These are phyloP conservation scores for Vigna radiata DNA, from an alignment of 306 rosid species.

Conservation along the genomic window DNA sequence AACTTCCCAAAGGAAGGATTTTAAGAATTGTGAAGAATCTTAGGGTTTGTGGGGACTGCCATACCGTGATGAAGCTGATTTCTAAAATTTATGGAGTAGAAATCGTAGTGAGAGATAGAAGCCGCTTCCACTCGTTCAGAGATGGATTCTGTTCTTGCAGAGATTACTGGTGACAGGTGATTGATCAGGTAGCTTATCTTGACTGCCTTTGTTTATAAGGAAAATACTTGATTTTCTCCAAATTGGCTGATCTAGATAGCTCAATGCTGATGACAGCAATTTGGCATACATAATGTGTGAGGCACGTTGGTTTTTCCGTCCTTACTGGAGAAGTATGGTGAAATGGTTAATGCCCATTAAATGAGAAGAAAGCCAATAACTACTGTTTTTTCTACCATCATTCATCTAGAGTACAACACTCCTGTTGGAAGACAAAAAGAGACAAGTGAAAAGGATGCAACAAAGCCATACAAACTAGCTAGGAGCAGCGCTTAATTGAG, in stretches of 20 bases:
- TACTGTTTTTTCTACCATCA: neutral
- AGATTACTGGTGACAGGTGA: constrained; percentile 73
- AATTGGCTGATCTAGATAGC: constrained; percentile 6
- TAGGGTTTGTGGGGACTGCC: constrained; percentile 83
- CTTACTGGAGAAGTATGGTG: neutral
- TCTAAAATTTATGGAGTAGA: constrained; percentile 73
- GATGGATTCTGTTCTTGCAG: constrained; percentile 77
- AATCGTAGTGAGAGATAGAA: constrained; percentile 79
- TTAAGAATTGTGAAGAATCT: constrained; percentile 84
- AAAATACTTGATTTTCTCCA: neutral
- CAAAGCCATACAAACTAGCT: neutral
- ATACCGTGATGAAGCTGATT: constrained; percentile 79
- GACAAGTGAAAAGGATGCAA: neutral
- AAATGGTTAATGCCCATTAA: constrained; percentile 4
- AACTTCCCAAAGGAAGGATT: constrained; percentile 57
- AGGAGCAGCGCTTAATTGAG: neutral
- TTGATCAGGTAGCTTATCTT: constrained; percentile 22
- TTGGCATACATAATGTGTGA: neutral
- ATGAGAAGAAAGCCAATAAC: constrained; percentile 17
- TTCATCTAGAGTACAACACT: neutral
- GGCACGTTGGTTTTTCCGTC: neutral
- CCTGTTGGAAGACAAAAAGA: neutral
- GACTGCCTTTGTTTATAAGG: constrained; percentile 25
- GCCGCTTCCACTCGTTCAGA: constrained; percentile 82
- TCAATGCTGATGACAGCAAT: neutral